Base-by-base conservation (phyloP, 352 stramenopile species). In the Pythium graminicola region DNA sequence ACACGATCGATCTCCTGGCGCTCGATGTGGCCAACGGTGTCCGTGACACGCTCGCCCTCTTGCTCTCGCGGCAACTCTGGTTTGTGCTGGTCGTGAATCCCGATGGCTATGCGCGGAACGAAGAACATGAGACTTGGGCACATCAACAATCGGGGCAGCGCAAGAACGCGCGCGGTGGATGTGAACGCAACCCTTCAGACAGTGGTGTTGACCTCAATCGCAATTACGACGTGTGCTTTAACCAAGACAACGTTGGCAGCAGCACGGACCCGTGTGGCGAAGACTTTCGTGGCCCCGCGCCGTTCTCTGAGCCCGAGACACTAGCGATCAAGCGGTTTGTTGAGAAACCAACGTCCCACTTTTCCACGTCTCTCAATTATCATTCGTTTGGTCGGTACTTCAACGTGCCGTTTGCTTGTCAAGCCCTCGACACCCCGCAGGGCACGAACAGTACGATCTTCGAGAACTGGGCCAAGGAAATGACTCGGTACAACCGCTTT, bases 141-240 rank as follows among this genome's bases (percentile, higher is more conserved):
- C 46, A 59, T 1, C 50, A 69, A 6, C 43, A 61, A 4, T 64
- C 73, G 2, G 83, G 83, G 2, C 70, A 84, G 54, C 83, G 83
- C 41, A 93, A 93, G 61, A 93, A 86, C 45, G 61, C 63, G 13
- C 73, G 67, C 13, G 57, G 13, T 53, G 51, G 23, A 13, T 59
- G 62, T 60, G 31, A 2, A 10, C 32, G 0, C 20, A 50, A 33
- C 17, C 23, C 61, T 19, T 39, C 51, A 10, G 73, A 88, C 43
- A 65, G 63, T 36, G 79, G 76, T 7, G 81, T 93, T 11, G 83
- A 93, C 39, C 60, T 93, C 24, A 93, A 93, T 35, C 81, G 83
- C 16, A 93, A 93, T 53, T 93, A 93, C 50, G 81, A 89, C 48
- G 67, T 83, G 8, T 93, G 83, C 50, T 93, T 91, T 45, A 60